Evolutionary conservation across 2,329 filamentous ascomycete species (phyloP), one percentile per base, ranked within the genome.

Genomic region (Stagonosporopsis chrysanthemi): DNA sequence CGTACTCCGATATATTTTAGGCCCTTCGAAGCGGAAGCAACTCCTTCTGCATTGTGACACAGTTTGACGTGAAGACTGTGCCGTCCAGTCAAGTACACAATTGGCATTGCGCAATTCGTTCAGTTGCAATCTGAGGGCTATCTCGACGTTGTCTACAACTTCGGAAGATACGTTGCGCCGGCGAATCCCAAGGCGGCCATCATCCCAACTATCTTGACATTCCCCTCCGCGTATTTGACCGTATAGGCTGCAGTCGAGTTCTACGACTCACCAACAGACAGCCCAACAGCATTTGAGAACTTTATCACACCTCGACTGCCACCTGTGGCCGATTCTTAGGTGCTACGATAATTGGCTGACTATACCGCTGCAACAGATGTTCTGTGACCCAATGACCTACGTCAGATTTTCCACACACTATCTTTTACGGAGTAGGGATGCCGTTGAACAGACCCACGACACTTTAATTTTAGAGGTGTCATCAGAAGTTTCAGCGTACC

Each of bases 1-100:
- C 51, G 3, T 66, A 74, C 48, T 62, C 70, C 4, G 71, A 75
- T 47, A 64, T 75, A 6, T 75, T 67, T 57, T 75, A 71, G 72
- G 71, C 71, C 1, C 56, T 75, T 15, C 56, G 64, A 23, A 70
- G 71, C 9, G 68, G 68, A 19, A 64, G 68, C 8, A 68, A 65
- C 35, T 71, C 69, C 6, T 71, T 70, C 36, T 60, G 58, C 24
- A 56, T 67, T 19, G 58, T 67, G 1, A 68, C 65, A n/a, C 40
- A 56, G 22, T 66, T 68, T 22, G 60, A 65, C 15, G 23, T 68
- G 17, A 51, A 60, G 23, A 62, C 62, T 26, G 52, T 58, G 17
- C 31, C 36, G 2, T 58, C 57, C 36, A 15, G 52, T 35, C 24
- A 60, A 49, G 62, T 66, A 2, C 59, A 58, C 24, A 52, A 52